These are phyloP conservation scores for Trametes sp. DNA, from an alignment of 1,284 basidiomycete species.

Conservation along the genomic window DNA sequence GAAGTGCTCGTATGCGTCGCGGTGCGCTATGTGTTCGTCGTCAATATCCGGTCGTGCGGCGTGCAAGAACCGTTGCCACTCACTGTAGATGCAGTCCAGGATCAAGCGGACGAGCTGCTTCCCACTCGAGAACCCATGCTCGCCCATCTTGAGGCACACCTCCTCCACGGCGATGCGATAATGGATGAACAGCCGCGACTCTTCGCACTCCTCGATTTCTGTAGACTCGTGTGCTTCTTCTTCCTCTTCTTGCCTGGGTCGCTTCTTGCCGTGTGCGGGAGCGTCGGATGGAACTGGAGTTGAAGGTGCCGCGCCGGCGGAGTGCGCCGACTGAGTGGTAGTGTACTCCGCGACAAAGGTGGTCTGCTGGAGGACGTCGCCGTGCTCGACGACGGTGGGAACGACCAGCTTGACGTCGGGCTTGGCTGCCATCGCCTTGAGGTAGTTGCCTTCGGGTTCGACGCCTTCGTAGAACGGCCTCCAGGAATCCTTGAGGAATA, in stretches of 20 bases:
- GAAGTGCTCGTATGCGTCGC: not conserved
- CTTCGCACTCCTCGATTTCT: not conserved
- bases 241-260: not conserved
- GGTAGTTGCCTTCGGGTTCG: constrained; percentile 1
- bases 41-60: not conserved
- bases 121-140: not conserved
- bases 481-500: constrained; percentile 26
- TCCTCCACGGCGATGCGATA: constrained; percentile 18
- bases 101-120: constrained; percentile 8
- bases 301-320: not conserved
- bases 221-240: too few species aligned
- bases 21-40: constrained; percentile 3
- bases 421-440: not conserved
- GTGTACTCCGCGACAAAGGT: not conserved
- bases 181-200: not conserved
- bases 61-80: not conserved
- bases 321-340: not conserved
- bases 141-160: constrained; percentile 6
- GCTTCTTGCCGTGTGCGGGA: not conserved
- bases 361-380: not conserved
- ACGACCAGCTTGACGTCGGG: not conserved
- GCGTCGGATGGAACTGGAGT: not conserved
- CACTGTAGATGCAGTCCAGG: constrained; percentile 2
- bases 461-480: constrained; percentile 13
- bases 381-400: not conserved